Percentiles rank a stretch among this genome's conserved stretches.
These are phyloP conservation scores for Botryotinia calthae DNA, from an alignment of 2,329 filamentous ascomycete species.

Conservation along the genomic window DNA sequence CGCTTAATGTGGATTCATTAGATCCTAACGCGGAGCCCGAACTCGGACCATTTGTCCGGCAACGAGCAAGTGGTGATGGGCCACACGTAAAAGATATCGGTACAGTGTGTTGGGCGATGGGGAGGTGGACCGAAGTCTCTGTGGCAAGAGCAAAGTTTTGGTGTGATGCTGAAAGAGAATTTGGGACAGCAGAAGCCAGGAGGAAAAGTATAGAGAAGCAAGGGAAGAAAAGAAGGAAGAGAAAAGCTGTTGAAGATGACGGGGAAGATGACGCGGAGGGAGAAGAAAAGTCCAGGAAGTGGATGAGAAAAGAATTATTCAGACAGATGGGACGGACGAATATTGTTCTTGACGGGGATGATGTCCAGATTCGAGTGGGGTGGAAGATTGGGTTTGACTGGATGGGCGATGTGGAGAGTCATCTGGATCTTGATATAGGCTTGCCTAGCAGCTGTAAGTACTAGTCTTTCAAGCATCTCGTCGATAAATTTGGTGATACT, in stretches of 20 bases:
- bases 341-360: slow-evolving; percentile 38
- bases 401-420: slow-evolving; percentile 67
- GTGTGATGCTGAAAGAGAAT: slow-evolving; percentile 51
- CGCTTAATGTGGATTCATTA: slow-evolving; percentile 53
- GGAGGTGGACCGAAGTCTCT: slow-evolving; percentile 63
- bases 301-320: slow-evolving; percentile 48
- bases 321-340: slow-evolving; percentile 53
- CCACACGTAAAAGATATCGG: slow-evolving; percentile 56
- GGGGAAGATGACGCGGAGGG: slow-evolving; percentile 35
- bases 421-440: slow-evolving; percentile 52
- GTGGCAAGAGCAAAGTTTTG: slow-evolving; percentile 61
- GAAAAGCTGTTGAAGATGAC: slow-evolving; percentile 36
- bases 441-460: slow-evolving; percentile 63
- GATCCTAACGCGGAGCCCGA: slow-evolving; percentile 59
- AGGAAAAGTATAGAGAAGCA: slow-evolving; percentile 24
- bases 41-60: slow-evolving; percentile 49
- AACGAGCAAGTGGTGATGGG: slow-evolving; percentile 42
- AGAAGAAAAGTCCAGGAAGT: slow-evolving; percentile 25
- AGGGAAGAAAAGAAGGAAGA: slow-evolving; percentile 27
- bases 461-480: background rate
- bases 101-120: slow-evolving; percentile 64
- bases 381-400: slow-evolving; percentile 69
- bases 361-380: slow-evolving; percentile 46
- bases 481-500: slow-evolving; percentile 2
- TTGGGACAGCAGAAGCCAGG: slow-evolving; percentile 42